phyloP scores from a whole-genome alignment of 2,329 filamentous ascomycete genomes.

The Xenoacremonium recifei region DNA sequence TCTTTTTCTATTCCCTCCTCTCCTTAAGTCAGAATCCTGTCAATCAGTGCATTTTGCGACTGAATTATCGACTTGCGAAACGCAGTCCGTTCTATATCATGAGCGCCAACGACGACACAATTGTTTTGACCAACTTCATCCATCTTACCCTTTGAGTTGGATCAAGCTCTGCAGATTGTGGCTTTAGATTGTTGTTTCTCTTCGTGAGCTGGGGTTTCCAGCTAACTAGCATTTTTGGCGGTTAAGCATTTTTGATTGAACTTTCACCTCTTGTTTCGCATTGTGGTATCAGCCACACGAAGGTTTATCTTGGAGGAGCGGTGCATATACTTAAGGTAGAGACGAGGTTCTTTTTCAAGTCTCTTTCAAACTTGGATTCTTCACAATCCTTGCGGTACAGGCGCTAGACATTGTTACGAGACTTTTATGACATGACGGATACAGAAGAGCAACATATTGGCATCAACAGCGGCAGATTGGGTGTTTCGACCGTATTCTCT shows the following conservation, averaged over 20 bases:
- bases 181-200: too few relatives aligned
- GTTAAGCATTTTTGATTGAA: too few relatives aligned
- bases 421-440: constrained; percentile 23
- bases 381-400: constrained; percentile 8
- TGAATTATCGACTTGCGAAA: constrained; percentile 31
- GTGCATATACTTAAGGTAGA: constrained; percentile 3
- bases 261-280: too few relatives aligned
- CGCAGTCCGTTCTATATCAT: too few relatives aligned
- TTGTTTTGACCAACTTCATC: too few relatives aligned
- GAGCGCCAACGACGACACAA: too few relatives aligned
- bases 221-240: too few relatives aligned
- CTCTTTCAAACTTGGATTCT: constrained; percentile 12
- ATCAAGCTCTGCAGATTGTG: too few relatives aligned
- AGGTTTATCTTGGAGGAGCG: constrained; percentile 4
- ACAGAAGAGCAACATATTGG: constrained; percentile 9
- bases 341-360: constrained; percentile 17
- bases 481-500: not conserved
- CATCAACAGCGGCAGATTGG: too few relatives aligned
- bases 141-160: too few relatives aligned
- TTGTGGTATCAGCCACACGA: too few relatives aligned
- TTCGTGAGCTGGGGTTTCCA: too few relatives aligned
- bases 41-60: constrained; percentile 40
- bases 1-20: constrained; percentile 18
- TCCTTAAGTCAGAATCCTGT: constrained; percentile 18
- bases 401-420: constrained; percentile 12